Evolutionary conservation across 441 rosid genomes (phyloP), one percentile per base, ranked within the genome.

Genomic region (Adansonia gregorii): DNA sequence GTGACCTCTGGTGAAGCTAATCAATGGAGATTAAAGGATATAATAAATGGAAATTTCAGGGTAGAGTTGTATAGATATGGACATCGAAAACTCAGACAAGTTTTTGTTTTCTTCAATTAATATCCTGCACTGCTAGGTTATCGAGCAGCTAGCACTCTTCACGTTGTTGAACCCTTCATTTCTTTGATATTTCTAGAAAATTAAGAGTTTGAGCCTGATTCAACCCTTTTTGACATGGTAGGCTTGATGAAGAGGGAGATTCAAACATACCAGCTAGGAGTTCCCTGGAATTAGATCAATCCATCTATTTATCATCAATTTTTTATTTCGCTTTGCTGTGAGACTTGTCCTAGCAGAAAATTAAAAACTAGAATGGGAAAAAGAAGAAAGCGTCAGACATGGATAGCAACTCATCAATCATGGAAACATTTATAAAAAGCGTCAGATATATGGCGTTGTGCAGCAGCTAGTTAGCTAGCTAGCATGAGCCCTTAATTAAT

Each of bases 51-150:
- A 43, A 45, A 45, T 19, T 19, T 67, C 54, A 67, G 31, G 67
- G 55, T 67, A 67, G 55, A 35, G 54, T 19, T 4, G 71, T 5
- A 14, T 52, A 12, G 19, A 72, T 5, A 14, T 52, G 17, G 31
- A 72, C 70, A 63, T 24, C 54, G 67, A 72, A 63, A 43, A 10
- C 73, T 67, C 74, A 67, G 78, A 58, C 69, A 46, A 58, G 63
- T 66, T 71, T 63, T 74, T 55, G 15, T 19, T 66, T 60, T 35
- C 8, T 3, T 20, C 27, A 20, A 48, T 59, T 9, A 59, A 74
- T 74, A 51, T 20, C 27, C 69, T 46, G 69, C 54, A n/a, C 0
- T 17, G 61, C 61, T 66, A 2, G 15, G 69, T 67, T 24, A 73
- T 45, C 78, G 27, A 59, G 67, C 78, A 31, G 11, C 60, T 61